phyloP scores from a whole-genome alignment of 176 grass and related monocot species.

The Paspalum vaginatum region DNA sequence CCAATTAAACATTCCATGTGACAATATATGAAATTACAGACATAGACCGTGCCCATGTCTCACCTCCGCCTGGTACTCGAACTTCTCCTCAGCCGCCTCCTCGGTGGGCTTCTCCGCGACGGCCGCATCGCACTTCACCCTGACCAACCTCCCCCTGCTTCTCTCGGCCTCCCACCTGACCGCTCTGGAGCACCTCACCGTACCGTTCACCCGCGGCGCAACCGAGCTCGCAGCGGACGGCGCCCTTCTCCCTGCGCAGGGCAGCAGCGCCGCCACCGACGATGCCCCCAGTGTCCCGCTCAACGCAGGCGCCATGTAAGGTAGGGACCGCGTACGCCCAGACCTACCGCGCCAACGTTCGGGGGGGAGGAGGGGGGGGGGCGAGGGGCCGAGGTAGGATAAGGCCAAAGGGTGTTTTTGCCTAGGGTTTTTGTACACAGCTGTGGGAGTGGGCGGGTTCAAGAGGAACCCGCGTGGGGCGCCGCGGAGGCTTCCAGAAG shows the following conservation, averaged over 20 bases:
- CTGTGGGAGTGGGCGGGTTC: conserved; percentile 3
- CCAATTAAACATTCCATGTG: neutral
- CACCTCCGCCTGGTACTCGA: conserved; percentile 94
- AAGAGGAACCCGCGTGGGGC: conserved; percentile 17
- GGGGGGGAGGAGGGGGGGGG: neutral
- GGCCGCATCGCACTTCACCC: conserved; percentile 61
- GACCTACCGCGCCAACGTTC: neutral
- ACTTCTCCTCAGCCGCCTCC: conserved; percentile 60
- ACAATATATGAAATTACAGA: neutral
- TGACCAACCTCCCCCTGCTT: conserved; percentile 29
- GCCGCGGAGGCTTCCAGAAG: conserved; percentile 24
- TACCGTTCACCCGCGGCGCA: conserved; percentile 9
- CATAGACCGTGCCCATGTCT: neutral
- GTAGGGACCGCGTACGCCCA: neutral
- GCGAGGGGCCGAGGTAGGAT: neutral
- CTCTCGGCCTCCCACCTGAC: conserved; percentile 50
- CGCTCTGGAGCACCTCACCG: conserved; percentile 34
- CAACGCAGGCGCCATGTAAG: conserved; percentile 46
- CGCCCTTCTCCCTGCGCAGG: conserved; percentile 31
- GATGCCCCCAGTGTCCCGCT: conserved; percentile 56
- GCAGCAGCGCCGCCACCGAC: conserved; percentile 55
- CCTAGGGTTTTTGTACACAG: conserved; percentile 38
- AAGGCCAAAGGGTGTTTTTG: neutral
- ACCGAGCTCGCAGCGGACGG: conserved; percentile 19
- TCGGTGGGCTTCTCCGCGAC: conserved; percentile 67